Evolutionary conservation across 495 filamentous ascomycete genomes (phyloP), one percentile per base, ranked within the genome.

Genomic region (Penicillium arizonense): DNA sequence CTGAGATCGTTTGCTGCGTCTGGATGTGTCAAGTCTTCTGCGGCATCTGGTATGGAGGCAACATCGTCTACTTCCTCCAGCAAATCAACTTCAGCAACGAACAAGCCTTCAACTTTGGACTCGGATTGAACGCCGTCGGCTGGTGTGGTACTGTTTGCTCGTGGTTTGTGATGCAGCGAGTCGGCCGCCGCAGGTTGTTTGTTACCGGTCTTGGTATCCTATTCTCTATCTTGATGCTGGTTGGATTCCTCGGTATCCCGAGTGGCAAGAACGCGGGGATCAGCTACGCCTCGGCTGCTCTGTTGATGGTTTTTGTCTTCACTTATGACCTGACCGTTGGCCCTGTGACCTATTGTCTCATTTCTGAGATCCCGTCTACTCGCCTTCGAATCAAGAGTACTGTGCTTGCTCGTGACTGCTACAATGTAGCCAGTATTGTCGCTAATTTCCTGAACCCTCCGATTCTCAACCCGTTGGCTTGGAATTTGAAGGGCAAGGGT

Each of bases 21-120:
- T 92, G 88, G 87, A 85, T 84, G 13, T 90, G 90, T 55, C 88
- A 91, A 65, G 88, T 86, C 46, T 68, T 90, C 2, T 82, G 80
- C 54, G 87, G 88, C 35, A 87, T 86, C 64, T 82, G 83, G 8
- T 89, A 91, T 64, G 84, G 80, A 42, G 85, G 87, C 53, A 91
- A 89, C 64, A 86, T 82, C 7, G 88, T 85, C 37, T 84, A 90
- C 62, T 92, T 90, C 74, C 71, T 88, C 40, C 70, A 83, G 53
- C 83, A 87, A 53, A 87, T 88, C 4, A 86, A 86, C 1, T 76
- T 90, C 4, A 50, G 57, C 34, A 59, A 73, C 7, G 58, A 70
- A 20, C 76, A 78, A 16, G 75, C 87, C 0, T 90, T 86, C 55
- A 71, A 79, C 41, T 85, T 90, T 56, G 80, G 83, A 14, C 71